phyloP scores from a whole-genome alignment of 768 basidiomycete species.

The Termitomyces sp. region DNA sequence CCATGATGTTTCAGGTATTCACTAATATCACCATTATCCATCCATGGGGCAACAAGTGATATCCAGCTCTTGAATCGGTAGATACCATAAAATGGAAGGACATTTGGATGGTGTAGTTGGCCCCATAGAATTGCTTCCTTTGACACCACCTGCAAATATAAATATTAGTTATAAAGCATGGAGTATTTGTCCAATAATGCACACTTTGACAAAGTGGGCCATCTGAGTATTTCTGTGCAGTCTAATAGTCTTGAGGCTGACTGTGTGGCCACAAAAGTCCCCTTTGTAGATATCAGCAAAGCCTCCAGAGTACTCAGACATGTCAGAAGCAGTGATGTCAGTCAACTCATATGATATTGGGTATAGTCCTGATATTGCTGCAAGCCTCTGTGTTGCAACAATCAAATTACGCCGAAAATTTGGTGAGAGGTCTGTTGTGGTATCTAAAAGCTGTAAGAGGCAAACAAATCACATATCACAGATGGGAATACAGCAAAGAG shows the following conservation, averaged over 20 bases:
- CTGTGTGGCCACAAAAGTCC: neutral
- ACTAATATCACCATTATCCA: neutral
- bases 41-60: neutral
- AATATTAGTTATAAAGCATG: neutral
- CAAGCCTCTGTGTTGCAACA: neutral
- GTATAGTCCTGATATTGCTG: neutral
- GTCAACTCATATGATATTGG: neutral
- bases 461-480: neutral
- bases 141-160: neutral
- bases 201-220: neutral
- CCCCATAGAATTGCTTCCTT: neutral
- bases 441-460: neutral
- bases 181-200: neutral
- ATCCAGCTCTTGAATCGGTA: neutral
- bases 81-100: constrained; percentile 1
- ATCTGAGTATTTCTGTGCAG: neutral
- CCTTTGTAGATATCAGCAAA: neutral
- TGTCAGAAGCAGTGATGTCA: neutral
- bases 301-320: neutral
- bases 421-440: neutral
- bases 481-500: neutral
- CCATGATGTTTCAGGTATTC: neutral
- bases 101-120: neutral
- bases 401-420: neutral
- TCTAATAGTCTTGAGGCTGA: no score